Conservation (phyloP, 306 rosid species). For the Sesbania bispinosa region DNA sequence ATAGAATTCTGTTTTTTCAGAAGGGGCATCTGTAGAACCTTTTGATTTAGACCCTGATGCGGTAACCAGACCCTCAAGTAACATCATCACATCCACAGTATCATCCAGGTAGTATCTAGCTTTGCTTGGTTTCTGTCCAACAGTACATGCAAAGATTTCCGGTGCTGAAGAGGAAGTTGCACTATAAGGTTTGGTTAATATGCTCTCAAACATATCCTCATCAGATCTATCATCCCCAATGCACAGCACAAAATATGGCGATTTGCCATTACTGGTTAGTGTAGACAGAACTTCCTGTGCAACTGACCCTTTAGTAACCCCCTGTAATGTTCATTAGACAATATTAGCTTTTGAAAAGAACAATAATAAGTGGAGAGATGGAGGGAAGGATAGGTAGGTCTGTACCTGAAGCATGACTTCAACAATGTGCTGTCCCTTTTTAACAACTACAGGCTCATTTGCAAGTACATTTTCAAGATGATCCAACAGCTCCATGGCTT, state of each 20-base stretch:
- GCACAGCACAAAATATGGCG: slow-evolving; percentile 38
- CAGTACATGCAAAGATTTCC: slow-evolving; percentile 83
- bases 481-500: slow-evolving; percentile 73
- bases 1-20: slow-evolving; percentile 13
- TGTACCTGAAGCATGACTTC: slow-evolving; percentile 90
- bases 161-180: slow-evolving; percentile 41
- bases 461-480: slow-evolving; percentile 84
- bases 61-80: slow-evolving; percentile 59
- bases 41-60: slow-evolving; percentile 35
- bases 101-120: slow-evolving; percentile 88
- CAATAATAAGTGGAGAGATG: background rate
- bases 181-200: slow-evolving; percentile 40
- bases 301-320: slow-evolving; percentile 38
- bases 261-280: slow-evolving; percentile 14
- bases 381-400: slow-evolving; percentile 9
- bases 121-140: slow-evolving; percentile 94
- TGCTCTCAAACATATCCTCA: slow-evolving; percentile 61
- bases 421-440: slow-evolving; percentile 71
- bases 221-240: slow-evolving; percentile 48
- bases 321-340: slow-evolving; percentile 28
- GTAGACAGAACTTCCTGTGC: slow-evolving; percentile 32
- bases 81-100: slow-evolving; percentile 50
- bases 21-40: slow-evolving; percentile 24
- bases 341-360: background rate
- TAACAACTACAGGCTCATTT: slow-evolving; percentile 86